phyloP scores from a whole-genome alignment of 83 land plant species.

The Picea abies region DNA sequence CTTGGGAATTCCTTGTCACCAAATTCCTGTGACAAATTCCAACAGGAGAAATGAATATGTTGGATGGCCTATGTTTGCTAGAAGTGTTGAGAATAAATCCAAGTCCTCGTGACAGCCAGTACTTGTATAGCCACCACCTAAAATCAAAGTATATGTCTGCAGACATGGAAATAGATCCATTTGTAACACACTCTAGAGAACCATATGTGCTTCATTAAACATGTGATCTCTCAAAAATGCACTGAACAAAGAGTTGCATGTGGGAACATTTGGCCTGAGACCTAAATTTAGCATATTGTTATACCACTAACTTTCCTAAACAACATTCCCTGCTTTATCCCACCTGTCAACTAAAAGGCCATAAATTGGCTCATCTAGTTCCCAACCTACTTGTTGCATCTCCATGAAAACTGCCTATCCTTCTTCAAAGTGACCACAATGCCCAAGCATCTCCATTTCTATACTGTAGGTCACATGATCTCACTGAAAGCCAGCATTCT shows the following conservation, averaged over 20 bases:
- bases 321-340: slow-evolving; percentile 94
- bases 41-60: slow-evolving; percentile 68
- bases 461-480: slow-evolving; percentile 93
- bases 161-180: slow-evolving; percentile 77
- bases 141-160: slow-evolving; percentile 88
- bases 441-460: slow-evolving; percentile 96
- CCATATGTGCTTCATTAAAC: slow-evolving; percentile 50
- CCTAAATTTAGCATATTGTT: slow-evolving; percentile 86
- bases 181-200: slow-evolving; percentile 68
- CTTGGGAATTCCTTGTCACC: too few species aligned
- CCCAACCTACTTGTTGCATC: slow-evolving; percentile 83
- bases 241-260: slow-evolving; percentile 91
- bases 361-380: slow-evolving; percentile 87
- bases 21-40: too few species aligned
- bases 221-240: slow-evolving; percentile 77
- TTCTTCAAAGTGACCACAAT: slow-evolving; percentile 82
- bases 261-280: slow-evolving; percentile 84
- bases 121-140: slow-evolving; percentile 84
- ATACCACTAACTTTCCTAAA: slow-evolving; percentile 84
- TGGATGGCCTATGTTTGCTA: slow-evolving; percentile 85
- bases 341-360: slow-evolving; percentile 93
- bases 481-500: slow-evolving; percentile 82
- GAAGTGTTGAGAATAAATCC: slow-evolving; percentile 60
- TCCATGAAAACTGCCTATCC: slow-evolving; percentile 81
- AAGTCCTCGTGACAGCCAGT: slow-evolving; percentile 38